A percentile compares a stretch with the other conserved stretches of the same genome.
Conservation (phyloP, 2,329 filamentous ascomycete species). For the Bipolaris sorokiniana region DNA sequence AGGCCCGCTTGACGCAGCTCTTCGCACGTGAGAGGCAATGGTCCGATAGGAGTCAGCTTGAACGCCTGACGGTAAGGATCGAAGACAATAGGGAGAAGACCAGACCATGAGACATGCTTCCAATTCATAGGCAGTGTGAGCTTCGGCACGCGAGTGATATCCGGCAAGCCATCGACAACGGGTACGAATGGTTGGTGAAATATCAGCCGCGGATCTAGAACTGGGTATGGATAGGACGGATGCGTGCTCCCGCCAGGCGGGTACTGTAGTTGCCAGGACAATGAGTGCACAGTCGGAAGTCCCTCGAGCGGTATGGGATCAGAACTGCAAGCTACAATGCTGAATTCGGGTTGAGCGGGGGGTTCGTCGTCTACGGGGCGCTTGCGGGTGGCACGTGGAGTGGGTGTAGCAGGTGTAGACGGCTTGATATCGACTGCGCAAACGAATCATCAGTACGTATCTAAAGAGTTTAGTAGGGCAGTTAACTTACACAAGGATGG, state of each 20-base stretch:
- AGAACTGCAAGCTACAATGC: conserved; percentile 6
- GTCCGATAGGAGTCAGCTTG: conserved; percentile 29
- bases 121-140: conserved; percentile 20
- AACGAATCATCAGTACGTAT: not conserved
- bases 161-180: conserved; percentile 21
- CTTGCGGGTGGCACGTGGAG: not conserved
- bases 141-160: conserved; percentile 2
- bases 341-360: not conserved
- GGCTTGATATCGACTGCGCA: not conserved
- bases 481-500: not conserved
- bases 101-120: conserved; percentile 25
- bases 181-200: conserved; percentile 22
- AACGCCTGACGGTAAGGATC: conserved; percentile 27
- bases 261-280: conserved; percentile 24
- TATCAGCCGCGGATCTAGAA: conserved; percentile 18
- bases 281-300: conserved; percentile 10
- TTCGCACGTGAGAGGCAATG: conserved; percentile 26
- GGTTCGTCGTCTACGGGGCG: not conserved
- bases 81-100: conserved; percentile 24
- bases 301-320: not conserved
- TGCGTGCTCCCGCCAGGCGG: conserved; percentile 28
- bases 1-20: conserved; percentile 26
- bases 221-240: conserved; percentile 25
- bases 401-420: not conserved
- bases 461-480: rapidly evolving